phyloP scores from a whole-genome alignment of 106 monocot species.

The Dendrobium chrysotoxum region DNA sequence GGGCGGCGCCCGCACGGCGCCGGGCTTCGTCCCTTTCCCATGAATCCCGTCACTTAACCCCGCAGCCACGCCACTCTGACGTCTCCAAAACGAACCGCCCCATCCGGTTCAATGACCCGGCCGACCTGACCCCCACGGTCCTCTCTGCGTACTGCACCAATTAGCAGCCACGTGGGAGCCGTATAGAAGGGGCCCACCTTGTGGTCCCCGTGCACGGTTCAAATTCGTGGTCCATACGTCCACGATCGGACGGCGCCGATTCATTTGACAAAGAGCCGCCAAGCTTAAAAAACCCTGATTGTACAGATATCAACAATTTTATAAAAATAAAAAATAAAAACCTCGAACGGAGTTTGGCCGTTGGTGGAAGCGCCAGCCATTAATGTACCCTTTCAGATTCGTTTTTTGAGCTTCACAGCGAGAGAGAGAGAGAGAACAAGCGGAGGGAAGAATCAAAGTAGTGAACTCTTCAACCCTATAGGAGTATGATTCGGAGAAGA shows the following conservation, averaged over 20 bases:
- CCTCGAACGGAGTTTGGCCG: not conserved
- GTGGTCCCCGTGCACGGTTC: not conserved
- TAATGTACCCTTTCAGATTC: not conserved
- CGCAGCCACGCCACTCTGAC: not conserved
- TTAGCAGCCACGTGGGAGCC: not conserved
- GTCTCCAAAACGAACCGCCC: not conserved
- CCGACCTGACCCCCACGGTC: not conserved
- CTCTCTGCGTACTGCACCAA: not conserved
- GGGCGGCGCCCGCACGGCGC: not conserved
- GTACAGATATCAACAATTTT: not conserved
- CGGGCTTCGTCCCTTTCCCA: not conserved
- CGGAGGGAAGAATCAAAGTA: no score
- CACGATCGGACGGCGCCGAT: not conserved
- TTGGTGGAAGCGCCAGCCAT: constrained; percentile 14
- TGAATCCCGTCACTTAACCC: not conserved
- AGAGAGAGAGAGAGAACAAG: no score
- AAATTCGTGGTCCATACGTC: not conserved
- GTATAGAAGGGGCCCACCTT: not conserved
- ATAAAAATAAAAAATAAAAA: not conserved
- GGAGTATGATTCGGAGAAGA: no score
- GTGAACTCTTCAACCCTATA: no score
- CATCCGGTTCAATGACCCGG: not conserved
- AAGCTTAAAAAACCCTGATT: not conserved
- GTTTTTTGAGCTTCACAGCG: not conserved
- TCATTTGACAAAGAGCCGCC: not conserved